Evolutionary conservation across 768 basidiomycete species (phyloP).

Genomic region (Boletales sp.): DNA sequence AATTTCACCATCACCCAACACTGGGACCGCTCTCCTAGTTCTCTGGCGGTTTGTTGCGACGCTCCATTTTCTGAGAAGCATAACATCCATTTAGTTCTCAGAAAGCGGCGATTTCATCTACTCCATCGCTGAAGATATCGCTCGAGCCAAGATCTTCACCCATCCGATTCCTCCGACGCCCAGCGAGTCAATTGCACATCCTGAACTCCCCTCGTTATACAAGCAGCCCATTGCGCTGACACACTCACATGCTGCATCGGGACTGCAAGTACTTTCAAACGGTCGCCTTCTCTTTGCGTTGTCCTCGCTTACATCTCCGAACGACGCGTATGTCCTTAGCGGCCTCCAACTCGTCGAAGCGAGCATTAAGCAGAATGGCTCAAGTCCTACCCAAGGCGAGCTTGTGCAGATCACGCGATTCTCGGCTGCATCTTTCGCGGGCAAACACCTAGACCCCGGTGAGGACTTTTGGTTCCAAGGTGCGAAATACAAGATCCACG

Average conservation of each 20-base stretch:
- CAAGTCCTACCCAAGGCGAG: conserved; percentile 27
- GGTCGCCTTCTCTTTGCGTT: conserved; percentile 68
- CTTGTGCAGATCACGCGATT: conserved; percentile 64
- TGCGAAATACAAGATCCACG: conserved; percentile 74
- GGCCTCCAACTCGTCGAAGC: conserved; percentile 44
- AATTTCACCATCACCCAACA: conserved; percentile 70
- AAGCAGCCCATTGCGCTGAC: conserved; percentile 59
- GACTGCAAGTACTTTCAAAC: conserved; percentile 55
- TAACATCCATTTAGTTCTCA: conserved; percentile 55
- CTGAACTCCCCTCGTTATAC: conserved; percentile 40
- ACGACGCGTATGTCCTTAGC: conserved; percentile 68
- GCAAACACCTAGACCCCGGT: conserved; percentile 56
- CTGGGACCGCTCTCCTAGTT: conserved; percentile 78
- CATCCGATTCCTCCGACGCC: conserved; percentile 67
- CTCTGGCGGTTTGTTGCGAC: conserved; percentile 12
- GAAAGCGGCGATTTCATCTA: conserved; percentile 66
- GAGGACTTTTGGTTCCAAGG: conserved; percentile 92
- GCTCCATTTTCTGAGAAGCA: not conserved
- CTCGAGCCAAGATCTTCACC: conserved; percentile 69
- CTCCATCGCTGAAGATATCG: conserved; percentile 74
- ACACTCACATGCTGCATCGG: conserved; percentile 51
- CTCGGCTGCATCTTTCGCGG: conserved; percentile 50
- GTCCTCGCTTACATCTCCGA: conserved; percentile 75
- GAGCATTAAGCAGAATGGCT: conserved; percentile 32
- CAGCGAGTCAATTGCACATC: conserved; percentile 48